Evolutionary conservation across 805 yeast genomes (phyloP), one percentile per base, ranked within the genome.

Genomic region (Candida silvatica): DNA sequence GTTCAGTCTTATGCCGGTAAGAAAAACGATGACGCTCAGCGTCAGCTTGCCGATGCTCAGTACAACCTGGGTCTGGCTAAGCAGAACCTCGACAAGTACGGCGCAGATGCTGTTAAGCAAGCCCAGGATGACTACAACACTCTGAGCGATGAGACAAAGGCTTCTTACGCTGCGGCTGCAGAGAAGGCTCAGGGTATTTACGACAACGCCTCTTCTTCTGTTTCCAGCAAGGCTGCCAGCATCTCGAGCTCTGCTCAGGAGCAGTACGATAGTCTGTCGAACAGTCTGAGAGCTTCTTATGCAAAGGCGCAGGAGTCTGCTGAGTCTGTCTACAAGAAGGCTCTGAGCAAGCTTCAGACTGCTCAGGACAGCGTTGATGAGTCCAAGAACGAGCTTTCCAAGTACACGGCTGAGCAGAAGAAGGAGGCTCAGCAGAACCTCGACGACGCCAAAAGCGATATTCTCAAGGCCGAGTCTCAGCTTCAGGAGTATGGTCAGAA

Each of bases 51-150:
- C 16, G 56, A 54, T 15, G 58, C 67, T 14, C 51, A 52, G 39
- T 48, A 54, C 36, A 49, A 57, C 25, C 55, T 58, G 32, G 49
- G 58, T 8, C 56, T 55, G 18, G 66, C 70, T 3, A 50, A 49
- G 31, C 29, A 37, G 3, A 35, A 34, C 12, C 35, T 43, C 24
- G 25, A 36, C 25, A 38, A 34, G 8, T 43, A 37, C 19, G 46
- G 43, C 18, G 34, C 35, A 7, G 40, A 41, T 11, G 34, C 38
- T 3, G 29, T 18, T n/a, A 23, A 27, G 15, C 27, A 34, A 12
- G 34, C 37, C 11, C 27, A 33, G 24, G 28, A 32, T 12, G 20
- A 24, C 3, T 27, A 29, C 8, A 27, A 25, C 6, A 20, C 24
- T 4, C 15, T 27, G 14, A 27, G 15, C 9, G 26, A 17, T 2